A percentile compares a stretch with the other conserved stretches of the same genome.
These are phyloP conservation scores for Pyrus pyrifolia DNA, from an alignment of 306 rosid genomes.

Conservation along the genomic window DNA sequence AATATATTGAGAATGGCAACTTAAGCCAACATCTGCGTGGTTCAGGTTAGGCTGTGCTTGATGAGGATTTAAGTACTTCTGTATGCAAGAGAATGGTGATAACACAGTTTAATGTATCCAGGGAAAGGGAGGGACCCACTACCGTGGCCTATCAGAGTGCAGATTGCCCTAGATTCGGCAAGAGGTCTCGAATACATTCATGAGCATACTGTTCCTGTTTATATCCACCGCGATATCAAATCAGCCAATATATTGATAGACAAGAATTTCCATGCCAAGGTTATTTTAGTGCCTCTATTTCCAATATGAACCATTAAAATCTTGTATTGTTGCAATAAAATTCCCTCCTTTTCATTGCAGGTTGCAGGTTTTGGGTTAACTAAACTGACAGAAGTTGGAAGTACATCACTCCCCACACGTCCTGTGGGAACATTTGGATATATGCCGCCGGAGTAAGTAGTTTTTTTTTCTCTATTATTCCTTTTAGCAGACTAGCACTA, in stretches of 20 bases:
- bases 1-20: constrained; percentile 87
- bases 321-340: constrained; percentile 17
- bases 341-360: constrained; percentile 24
- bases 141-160: constrained; percentile 84
- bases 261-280: constrained; percentile 80
- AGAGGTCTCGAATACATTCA: constrained; percentile 97
- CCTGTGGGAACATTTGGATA: constrained; percentile 93
- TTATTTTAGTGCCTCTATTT: constrained; percentile 16
- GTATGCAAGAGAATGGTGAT: constrained; percentile 1
- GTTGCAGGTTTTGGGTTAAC: constrained; percentile 97
- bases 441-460: constrained; percentile 87
- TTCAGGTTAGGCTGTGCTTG: constrained; percentile 48
- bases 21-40: constrained; percentile 85
- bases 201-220: constrained; percentile 96
- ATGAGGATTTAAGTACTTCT: constrained; percentile 5
- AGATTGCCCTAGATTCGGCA: constrained; percentile 93
- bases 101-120: constrained; percentile 19
- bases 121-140: constrained; percentile 78
- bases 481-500: neutral
- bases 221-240: constrained; percentile 93
- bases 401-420: constrained; percentile 71
- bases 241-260: constrained; percentile 93
- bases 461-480: neutral
- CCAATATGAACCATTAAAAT: neutral
- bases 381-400: constrained; percentile 83